These are phyloP conservation scores for Theobroma cacao DNA, from an alignment of 345 rosid species.

Conservation along the genomic window DNA sequence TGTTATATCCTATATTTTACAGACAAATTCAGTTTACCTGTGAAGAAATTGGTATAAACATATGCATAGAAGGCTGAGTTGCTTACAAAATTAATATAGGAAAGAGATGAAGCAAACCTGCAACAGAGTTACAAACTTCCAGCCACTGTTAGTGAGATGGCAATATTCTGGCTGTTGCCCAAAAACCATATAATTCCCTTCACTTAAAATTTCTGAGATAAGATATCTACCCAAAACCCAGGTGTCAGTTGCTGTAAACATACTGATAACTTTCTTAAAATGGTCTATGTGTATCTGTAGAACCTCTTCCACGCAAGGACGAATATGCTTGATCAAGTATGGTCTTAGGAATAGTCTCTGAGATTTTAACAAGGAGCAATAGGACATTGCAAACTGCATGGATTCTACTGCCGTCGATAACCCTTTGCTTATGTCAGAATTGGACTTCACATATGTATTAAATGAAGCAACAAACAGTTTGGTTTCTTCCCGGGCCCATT, in stretches of 20 bases:
- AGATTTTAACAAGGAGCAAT: conserved; percentile 45
- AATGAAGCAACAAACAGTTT: conserved; percentile 37
- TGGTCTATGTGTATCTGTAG: conserved; percentile 42
- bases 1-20: neutral
- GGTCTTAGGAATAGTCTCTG: conserved; percentile 39
- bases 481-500: conserved; percentile 50
- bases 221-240: conserved; percentile 63
- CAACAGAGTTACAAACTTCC: conserved; percentile 51
- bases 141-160: conserved; percentile 59
- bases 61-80: neutral
- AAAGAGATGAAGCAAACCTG: conserved; percentile 41
- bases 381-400: conserved; percentile 44
- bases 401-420: conserved; percentile 46
- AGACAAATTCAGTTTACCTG: neutral
- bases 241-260: conserved; percentile 46
- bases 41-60: neutral
- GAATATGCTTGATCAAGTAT: conserved; percentile 40
- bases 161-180: conserved; percentile 46
- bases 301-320: conserved; percentile 48
- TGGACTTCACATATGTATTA: conserved; percentile 34
- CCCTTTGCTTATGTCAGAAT: conserved; percentile 39
- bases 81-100: neutral
- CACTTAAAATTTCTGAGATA: conserved; percentile 39
- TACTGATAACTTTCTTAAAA: conserved; percentile 50
- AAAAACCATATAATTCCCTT: conserved; percentile 25